Conservation (phyloP, 1,139 yeast species). For the Saccharomycopsis hybrid region DNA sequence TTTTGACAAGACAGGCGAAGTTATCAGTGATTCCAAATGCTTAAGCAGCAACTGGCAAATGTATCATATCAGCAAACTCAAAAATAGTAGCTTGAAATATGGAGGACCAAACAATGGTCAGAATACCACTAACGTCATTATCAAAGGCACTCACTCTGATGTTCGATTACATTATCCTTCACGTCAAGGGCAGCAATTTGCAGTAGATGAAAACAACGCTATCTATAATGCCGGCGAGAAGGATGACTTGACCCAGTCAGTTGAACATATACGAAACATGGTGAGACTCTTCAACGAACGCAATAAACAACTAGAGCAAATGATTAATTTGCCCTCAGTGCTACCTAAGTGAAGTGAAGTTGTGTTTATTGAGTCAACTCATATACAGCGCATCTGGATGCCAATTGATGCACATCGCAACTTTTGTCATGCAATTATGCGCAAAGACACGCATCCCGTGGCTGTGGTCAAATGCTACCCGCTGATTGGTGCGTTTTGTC, state of each 20-base stretch:
- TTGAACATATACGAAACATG: slow-evolving; percentile 16
- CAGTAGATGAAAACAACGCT: neutral
- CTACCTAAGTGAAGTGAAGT: slow-evolving; percentile 3
- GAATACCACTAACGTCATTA: slow-evolving; percentile 8
- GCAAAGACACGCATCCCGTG: too few relatives aligned
- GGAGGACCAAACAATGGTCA: slow-evolving; percentile 6
- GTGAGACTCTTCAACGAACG: slow-evolving; percentile 17
- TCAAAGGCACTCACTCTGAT: slow-evolving; percentile 6
- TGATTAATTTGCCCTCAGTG: slow-evolving; percentile 6
- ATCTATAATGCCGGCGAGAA: neutral
- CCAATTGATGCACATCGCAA: too few relatives aligned
- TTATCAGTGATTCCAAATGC: slow-evolving; percentile 11
- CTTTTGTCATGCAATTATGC: neutral
- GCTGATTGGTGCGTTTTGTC: slow-evolving; percentile 8
- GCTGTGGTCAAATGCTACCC: neutral
- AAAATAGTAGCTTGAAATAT: slow-evolving; percentile 3
- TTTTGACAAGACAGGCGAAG: slow-evolving; percentile 13
- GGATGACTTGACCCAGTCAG: slow-evolving; percentile 12
- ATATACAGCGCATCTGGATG: too few relatives aligned
- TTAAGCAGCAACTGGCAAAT: slow-evolving; percentile 17
- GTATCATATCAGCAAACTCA: slow-evolving; percentile 9
- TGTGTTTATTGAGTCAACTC: too few relatives aligned
- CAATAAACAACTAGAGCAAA: slow-evolving; percentile 18
- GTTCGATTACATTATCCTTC: neutral
- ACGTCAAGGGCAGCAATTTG: neutral